phyloP scores from a whole-genome alignment of 805 yeast species.

The Cyberlindnera mrakii region DNA sequence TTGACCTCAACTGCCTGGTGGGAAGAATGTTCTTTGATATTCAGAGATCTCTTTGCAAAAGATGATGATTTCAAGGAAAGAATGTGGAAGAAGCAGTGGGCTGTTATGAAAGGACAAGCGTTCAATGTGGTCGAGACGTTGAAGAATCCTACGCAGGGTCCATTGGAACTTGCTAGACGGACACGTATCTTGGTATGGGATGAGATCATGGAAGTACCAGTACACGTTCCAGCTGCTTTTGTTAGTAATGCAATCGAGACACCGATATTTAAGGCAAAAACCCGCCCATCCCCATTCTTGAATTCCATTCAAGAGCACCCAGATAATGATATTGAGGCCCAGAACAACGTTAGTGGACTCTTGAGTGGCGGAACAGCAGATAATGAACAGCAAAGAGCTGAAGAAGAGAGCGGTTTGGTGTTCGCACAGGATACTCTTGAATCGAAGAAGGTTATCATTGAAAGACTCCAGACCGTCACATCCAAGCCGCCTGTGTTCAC shows the following conservation, averaged over 20 bases:
- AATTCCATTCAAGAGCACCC: constrained; percentile 5
- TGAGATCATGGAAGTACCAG: constrained; percentile 54
- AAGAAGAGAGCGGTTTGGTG: constrained; percentile 1
- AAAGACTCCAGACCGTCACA: constrained; percentile 48
- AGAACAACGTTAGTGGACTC: too few species aligned
- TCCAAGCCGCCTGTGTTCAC: constrained; percentile 60
- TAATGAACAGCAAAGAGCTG: background rate
- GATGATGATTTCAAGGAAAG: constrained; percentile 60
- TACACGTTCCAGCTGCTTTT: constrained; percentile 29
- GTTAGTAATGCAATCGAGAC: constrained; percentile 41
- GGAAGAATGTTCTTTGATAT: constrained; percentile 47
- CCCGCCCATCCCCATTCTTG: background rate
- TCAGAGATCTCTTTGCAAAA: constrained; percentile 43
- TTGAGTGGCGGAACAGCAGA: too few species aligned
- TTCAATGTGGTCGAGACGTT: constrained; percentile 67
- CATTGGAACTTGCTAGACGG: constrained; percentile 57
- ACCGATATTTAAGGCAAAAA: background rate
- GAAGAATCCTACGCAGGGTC: constrained; percentile 53
- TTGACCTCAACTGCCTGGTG: constrained; percentile 64
- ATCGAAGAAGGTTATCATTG: constrained; percentile 47
- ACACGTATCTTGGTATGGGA: constrained; percentile 54
- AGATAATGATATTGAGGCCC: background rate
- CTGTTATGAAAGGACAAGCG: constrained; percentile 72
- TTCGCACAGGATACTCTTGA: constrained; percentile 16
- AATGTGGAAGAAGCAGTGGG: constrained; percentile 63